Evolutionary conservation across 306 rosid species (phyloP), one percentile per base, ranked within the genome.

Genomic region (Fragaria nilgerrensis): DNA sequence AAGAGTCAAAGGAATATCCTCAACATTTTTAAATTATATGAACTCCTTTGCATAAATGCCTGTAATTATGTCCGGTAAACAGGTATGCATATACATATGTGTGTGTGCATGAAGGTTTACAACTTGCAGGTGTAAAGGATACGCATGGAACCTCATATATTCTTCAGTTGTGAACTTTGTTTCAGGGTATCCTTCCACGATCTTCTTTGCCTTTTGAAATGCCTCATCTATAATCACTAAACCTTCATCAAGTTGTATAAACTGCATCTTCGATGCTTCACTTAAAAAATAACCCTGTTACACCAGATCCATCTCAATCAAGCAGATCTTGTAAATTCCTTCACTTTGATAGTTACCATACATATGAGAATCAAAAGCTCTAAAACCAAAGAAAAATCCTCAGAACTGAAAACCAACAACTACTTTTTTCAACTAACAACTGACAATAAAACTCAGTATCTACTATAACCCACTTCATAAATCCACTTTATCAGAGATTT

Each of bases 111-210:
- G 41, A 16, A 14, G 29, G n/a, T 64, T 62, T 64, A 65, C 70
- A 65, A 9, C 70, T 65, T 3, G 5, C 45, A 65, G 43, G 25
- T 2, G 25, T 36, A 34, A 41, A 68, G 72, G 72, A 68, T 68
- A 68, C 52, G 20, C 17, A 22, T 68, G 50, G 52, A 39, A 68
- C 72, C 41, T 68, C 52, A n/a, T 68, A 41, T 68, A 68, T 22
- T 68, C 72, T 20, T 68, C 72, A 41, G 52, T 2, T 32, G 72
- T 41, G 34, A 68, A 68, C 72, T 68, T 68, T 11, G 72, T 41
- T 5, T 68, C 72, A 10, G 72, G 72, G 52, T 41, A 68, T 1
- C 72, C 72, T 68, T 68, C 72, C 72, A 68, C 50, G n/a, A 68
- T 68, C 72, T 22, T 68, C 34, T 13, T 41, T 12, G 72, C 50